phyloP scores from a whole-genome alignment of 176 grass and related monocot genomes.

The Avena eriantha region DNA sequence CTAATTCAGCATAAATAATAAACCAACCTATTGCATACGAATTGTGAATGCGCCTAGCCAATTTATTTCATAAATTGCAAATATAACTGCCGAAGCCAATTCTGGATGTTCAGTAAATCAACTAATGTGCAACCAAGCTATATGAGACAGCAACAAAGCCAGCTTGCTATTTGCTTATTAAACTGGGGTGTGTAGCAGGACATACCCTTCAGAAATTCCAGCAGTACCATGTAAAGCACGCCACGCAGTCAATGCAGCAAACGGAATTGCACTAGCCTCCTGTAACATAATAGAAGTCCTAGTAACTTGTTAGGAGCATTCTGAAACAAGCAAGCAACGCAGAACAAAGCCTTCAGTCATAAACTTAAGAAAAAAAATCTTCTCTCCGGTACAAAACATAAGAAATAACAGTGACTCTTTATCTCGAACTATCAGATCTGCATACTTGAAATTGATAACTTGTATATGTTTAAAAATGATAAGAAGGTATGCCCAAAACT shows the following conservation, averaged over 20 bases:
- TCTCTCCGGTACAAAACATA: constrained; percentile 19
- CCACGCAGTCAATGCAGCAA: constrained; percentile 98
- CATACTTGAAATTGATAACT: constrained; percentile 21
- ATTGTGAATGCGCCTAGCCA: not conserved
- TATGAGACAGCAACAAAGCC: constrained; percentile 13
- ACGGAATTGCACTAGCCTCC: constrained; percentile 94
- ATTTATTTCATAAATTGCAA: not conserved
- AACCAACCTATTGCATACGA: not conserved
- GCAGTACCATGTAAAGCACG: constrained; percentile 88
- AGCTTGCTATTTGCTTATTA: not conserved
- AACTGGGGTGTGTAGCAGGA: constrained; percentile 40
- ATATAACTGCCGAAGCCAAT: not conserved
- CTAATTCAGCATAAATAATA: not conserved
- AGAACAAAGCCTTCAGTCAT: not conserved
- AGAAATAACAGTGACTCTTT: not conserved
- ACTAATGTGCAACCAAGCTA: constrained; percentile 8
- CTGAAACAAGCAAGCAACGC: constrained; percentile 5
- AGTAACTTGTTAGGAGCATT: not conserved
- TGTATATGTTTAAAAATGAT: not conserved
- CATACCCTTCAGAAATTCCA: constrained; percentile 89
- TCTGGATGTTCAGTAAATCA: constrained; percentile 14
- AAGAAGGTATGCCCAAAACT: constrained; percentile 2
- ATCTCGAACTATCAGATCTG: not conserved
- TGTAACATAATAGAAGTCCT: constrained; percentile 41
- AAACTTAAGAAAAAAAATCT: constrained; percentile 6